phyloP scores from a whole-genome alignment of 1,139 yeast species.

The Debaryomyces psychrophilus region DNA sequence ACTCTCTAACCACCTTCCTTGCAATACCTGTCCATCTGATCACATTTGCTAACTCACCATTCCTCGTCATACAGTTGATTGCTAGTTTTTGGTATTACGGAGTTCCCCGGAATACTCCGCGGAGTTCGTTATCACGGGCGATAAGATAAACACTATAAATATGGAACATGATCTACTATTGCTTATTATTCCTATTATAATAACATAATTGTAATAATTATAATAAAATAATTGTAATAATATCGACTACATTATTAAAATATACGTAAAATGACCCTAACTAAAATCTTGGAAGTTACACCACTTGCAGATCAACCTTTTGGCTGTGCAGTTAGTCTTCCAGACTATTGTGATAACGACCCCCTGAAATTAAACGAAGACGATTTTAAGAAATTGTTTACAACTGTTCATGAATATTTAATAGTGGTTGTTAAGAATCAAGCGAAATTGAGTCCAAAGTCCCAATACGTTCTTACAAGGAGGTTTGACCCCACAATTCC shows the following conservation, averaged over 20 bases:
- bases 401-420: constrained; percentile 66
- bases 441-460: constrained; percentile 63
- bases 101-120: constrained; percentile 1
- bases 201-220: neutral
- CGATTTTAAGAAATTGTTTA: constrained; percentile 63
- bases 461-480: constrained; percentile 74
- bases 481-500: constrained; percentile 76
- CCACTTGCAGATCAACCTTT: constrained; percentile 58
- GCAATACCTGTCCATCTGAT: neutral
- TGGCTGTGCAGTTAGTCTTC: constrained; percentile 69
- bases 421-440: constrained; percentile 77
- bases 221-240: neutral
- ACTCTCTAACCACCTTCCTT: neutral
- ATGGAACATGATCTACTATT: neutral
- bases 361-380: constrained; percentile 70
- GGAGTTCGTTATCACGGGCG: neutral
- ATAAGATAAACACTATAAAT: neutral
- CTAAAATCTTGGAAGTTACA: constrained; percentile 35
- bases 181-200: neutral
- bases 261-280: constrained; percentile 23
- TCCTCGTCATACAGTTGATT: too few relatives aligned
- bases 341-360: constrained; percentile 65
- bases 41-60: neutral
- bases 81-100: neutral
- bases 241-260: neutral